Evolutionary conservation across 1,284 basidiomycete species (phyloP), one percentile per base, ranked within the genome.

Genomic region (Ceratobasidium sp.): DNA sequence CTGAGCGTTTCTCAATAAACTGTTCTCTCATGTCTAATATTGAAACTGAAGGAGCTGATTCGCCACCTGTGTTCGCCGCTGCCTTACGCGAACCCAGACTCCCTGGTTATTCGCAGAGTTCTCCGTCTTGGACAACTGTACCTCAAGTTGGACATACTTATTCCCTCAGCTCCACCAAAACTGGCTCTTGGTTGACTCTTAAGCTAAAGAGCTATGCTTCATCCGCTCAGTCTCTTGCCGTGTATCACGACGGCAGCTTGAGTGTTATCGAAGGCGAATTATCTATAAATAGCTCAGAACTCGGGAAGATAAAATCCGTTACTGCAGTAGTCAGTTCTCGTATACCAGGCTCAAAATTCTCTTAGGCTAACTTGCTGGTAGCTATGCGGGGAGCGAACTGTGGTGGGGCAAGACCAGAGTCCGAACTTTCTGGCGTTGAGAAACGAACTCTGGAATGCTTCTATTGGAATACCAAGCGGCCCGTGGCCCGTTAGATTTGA

Each of bases 391-490:
- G 62, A 64, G 24, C 62, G 62, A 24, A 64, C 62, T 2, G 47
- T 64, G 17, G 62, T 64, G n/a, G 62, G 62, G 29, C 62, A 64
- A n/a, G 62, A 64, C 47, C 48, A 64, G 33, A 64, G 62, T 31
- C 62, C 62, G 15, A 64, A 29, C 15, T 64, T 64, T 8, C 62
- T 64, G n/a, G 44, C 48, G 19, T 17, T 64, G 45, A 14, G 62
- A 64, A 51, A 11, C 2, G 62, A 64, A 19, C 9, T 64, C 6
- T 64, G 62, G 62, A 64, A 64, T 51, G n/a, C 62, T 48, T 50
- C 14, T n/a, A 31, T 3, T 6, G 50, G n/a, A 29, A 1, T 22
- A 45, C 14, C 62, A n/a, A n/a, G 22, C 4, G 47, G 45, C 27
- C 62, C 62, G 48, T 50, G 45, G 47, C 19, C 9, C 5, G 33